Percentiles rank a stretch among this genome's conserved stretches.
phyloP scores from a whole-genome alignment of 768 basidiomycete genomes.

The Boletus rubroflammeus region DNA sequence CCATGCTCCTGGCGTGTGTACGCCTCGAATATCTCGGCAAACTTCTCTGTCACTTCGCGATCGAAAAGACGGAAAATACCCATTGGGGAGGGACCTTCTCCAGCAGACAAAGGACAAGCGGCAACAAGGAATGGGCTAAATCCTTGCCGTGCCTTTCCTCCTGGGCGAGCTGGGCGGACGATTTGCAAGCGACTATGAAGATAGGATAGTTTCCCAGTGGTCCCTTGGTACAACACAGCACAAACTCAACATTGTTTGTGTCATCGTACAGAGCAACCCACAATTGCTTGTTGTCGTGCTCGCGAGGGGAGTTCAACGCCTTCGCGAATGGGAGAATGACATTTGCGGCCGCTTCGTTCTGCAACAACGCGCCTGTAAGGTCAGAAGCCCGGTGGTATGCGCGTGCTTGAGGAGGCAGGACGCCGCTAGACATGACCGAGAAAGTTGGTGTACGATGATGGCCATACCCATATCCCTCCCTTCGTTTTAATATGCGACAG shows the following conservation, averaged over 20 bases:
- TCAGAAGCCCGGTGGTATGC: slow-evolving; percentile 3
- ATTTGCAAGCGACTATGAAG: slow-evolving; percentile 16
- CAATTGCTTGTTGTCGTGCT: background rate
- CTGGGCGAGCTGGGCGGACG: slow-evolving; percentile 5
- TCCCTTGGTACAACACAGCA: slow-evolving; percentile 5
- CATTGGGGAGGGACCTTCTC: slow-evolving; percentile 6
- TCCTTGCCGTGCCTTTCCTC: slow-evolving; percentile 5
- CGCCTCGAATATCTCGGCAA: slow-evolving; percentile 47
- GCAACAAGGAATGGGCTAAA: background rate
- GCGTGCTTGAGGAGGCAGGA: background rate
- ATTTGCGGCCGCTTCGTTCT: slow-evolving; percentile 36
- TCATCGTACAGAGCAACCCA: slow-evolving; percentile 33
- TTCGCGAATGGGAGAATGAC: slow-evolving; percentile 38
- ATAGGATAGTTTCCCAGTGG: slow-evolving; percentile 6
- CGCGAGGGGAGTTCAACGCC: slow-evolving; percentile 6
- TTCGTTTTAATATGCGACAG: background rate
- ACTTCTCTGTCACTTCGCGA: slow-evolving; percentile 43
- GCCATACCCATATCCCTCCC: background rate
- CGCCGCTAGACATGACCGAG: slow-evolving; percentile 11
- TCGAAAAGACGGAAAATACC: slow-evolving; percentile 63
- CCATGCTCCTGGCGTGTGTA: background rate
- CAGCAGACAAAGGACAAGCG: slow-evolving; percentile 13
- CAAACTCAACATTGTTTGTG: slow-evolving; percentile 7
- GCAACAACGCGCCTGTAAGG: slow-evolving; percentile 23
- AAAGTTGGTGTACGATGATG: background rate